Base-by-base conservation (phyloP, 75 land plant species). In the Pinus taeda region DNA sequence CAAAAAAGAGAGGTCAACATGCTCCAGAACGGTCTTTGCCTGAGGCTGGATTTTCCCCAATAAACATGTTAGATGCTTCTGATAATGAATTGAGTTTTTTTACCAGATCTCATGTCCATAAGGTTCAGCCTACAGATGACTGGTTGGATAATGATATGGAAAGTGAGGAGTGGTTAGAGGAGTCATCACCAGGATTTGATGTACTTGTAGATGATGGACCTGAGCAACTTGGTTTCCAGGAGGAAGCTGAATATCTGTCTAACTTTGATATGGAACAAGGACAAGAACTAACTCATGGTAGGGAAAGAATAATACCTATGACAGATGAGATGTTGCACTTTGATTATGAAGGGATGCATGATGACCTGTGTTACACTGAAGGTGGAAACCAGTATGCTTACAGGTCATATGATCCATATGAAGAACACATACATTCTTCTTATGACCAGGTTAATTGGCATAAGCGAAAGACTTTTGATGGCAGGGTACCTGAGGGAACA, bases 161-260 rank as follows among this genome's bases (percentile, higher is more conserved):
- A 11, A 76, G 80, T 67, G 92, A 88, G 64, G 98, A 91, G 59
- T 76, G 83, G 72, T 76, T 87, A 80, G 84, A 82, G 77, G 92
- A 91, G 73, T 91, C 96, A 26, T 95, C 98, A 58, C 95, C 97
- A 79, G 97, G 97, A 12, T 95, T 95, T 89, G 98, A 95, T 90
- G 98, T 95, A 20, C 96, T 95, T 57, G 96, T 95, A 3, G 87
- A 87, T 79, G 82, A 77, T 75, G 85, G 79, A 22, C 81, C 85
- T 30, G 90, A 90, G 57, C 74, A 79, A 57, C 74, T 82, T 57
- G 79, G 26, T 26, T 82, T 76, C 75, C 81, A 29, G 49, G 82
- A 83, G 36, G 86, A 73, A 15, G 74, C 29, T 37, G 85, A 80
- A 20, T 73, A 73, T 22, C 59, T 73, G n/a, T 57, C 57, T 42